A percentile compares a stretch with the other conserved stretches of the same genome.
phyloP scores from a whole-genome alignment of 306 rosid species.

The Rubus idaeus region DNA sequence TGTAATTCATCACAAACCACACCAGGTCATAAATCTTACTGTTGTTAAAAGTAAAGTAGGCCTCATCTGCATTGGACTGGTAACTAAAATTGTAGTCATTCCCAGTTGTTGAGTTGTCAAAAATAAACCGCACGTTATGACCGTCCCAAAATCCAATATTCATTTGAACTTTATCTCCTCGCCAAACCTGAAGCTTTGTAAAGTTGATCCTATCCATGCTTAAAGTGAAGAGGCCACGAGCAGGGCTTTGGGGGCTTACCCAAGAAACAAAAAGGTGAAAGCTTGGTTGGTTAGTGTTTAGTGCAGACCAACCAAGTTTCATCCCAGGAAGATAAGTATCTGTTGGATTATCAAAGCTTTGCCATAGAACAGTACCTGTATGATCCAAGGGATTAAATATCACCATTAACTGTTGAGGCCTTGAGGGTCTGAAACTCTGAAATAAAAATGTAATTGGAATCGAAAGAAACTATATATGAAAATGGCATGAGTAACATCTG shows the following conservation, averaged over 20 bases:
- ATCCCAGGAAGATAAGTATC: slow-evolving; percentile 23
- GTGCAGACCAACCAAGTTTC: slow-evolving; percentile 13
- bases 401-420: background rate
- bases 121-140: slow-evolving; percentile 6
- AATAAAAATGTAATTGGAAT: background rate
- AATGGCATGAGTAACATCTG: background rate
- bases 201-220: background rate
- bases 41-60: slow-evolving; percentile 9
- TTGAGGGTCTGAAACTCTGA: background rate
- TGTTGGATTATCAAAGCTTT: slow-evolving; percentile 16
- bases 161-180: background rate
- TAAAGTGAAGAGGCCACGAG: slow-evolving; percentile 7
- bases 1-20: slow-evolving; percentile 26
- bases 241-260: slow-evolving; percentile 15
- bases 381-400: background rate
- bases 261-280: slow-evolving; percentile 14
- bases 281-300: background rate
- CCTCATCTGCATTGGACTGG: background rate
- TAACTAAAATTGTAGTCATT: slow-evolving; percentile 18
- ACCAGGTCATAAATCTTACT: background rate
- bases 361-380: slow-evolving; percentile 13
- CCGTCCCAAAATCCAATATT: slow-evolving; percentile 16
- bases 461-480: background rate
- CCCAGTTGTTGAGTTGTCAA: background rate
- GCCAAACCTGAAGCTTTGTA: slow-evolving; percentile 1